Evolutionary conservation across 2,329 filamentous ascomycete genomes (phyloP), one percentile per base, ranked within the genome.

Genomic region (Ophiosphaerella korrae): DNA sequence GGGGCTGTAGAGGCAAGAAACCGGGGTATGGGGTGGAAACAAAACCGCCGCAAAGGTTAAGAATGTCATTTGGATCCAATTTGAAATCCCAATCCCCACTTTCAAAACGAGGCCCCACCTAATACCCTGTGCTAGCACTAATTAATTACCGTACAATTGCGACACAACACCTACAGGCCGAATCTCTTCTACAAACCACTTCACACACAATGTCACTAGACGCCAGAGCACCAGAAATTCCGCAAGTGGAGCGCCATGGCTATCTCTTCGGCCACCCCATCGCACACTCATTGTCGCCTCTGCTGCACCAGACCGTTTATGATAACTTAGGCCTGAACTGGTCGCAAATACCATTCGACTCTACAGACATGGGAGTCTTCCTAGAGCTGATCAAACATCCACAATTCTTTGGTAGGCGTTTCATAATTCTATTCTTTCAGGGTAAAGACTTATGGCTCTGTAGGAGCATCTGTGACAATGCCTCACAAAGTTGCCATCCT

Each of bases 401-500:
- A 13, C 76, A 80, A 58, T 88, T 86, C 70, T 87, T 86, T 64
- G 86, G 85, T 82, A 74, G 31, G 75, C 57, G 7, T 1, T 31
- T 13, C 14, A 11, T 11, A 7, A 11, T 11, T 11, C 11, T 29
- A 8, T 11, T 11, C 26, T 29, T 21, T 21, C 3, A 26, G 11
- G 16, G 41, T 7, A 31, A 16, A 26, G 21, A 26, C 46, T 45
- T 16, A 52, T 40, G n/a, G 16, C 18, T 7, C 35, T 16, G 12
- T 56, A 83, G 87, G 87, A 47, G 84, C 87, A 18, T 85, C 87
- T 3, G 85, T 93, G 33, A 93, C 89, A 16, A 94, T 93, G 89
- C 90, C 90, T 0, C 86, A 90, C 78, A 93, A 94, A 73, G 84
- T 93, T 23, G 80, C 84, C 62, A 90, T 93, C 67, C 83, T 92